A percentile compares a stretch with the other conserved stretches of the same genome.
Conservation (phyloP, 1,139 yeast species). For the Geotrichum reessii region DNA sequence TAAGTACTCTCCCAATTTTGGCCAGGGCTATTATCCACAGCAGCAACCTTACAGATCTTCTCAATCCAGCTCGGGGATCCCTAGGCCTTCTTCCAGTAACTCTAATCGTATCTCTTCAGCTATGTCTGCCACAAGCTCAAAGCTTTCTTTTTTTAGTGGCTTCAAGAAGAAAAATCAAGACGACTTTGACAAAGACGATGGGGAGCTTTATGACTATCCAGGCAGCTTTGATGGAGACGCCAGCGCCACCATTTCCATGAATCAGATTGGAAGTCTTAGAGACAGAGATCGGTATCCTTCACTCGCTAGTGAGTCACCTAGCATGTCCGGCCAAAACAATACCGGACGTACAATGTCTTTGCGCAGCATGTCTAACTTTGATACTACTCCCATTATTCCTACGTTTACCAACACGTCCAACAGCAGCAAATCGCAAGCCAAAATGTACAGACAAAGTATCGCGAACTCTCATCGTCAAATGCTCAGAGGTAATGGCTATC, state of each 20-base stretch:
- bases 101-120: not conserved
- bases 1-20: not conserved
- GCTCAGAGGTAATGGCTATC: constrained; percentile 26
- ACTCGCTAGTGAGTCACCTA: constrained; percentile 19
- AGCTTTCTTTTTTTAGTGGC: constrained; percentile 15
- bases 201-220: constrained; percentile 1
- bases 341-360: constrained; percentile 34
- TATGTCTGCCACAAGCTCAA: not conserved
- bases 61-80: not conserved
- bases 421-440: constrained; percentile 17
- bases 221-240: constrained; percentile 15
- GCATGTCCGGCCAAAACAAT: not conserved
- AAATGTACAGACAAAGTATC: constrained; percentile 34
- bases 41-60: constrained; percentile 9
- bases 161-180: constrained; percentile 14
- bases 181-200: constrained; percentile 14
- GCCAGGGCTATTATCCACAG: constrained; percentile 12
- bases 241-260: constrained; percentile 27
- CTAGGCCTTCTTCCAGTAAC: not conserved
- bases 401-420: constrained; percentile 25
- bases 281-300: constrained; percentile 37
- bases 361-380: constrained; percentile 29
- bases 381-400: constrained; percentile 37
- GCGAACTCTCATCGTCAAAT: constrained; percentile 30
- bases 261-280: constrained; percentile 27